Base-by-base conservation (phyloP, 164 flowering plant genomes). In the Nymphaea thermarum region DNA sequence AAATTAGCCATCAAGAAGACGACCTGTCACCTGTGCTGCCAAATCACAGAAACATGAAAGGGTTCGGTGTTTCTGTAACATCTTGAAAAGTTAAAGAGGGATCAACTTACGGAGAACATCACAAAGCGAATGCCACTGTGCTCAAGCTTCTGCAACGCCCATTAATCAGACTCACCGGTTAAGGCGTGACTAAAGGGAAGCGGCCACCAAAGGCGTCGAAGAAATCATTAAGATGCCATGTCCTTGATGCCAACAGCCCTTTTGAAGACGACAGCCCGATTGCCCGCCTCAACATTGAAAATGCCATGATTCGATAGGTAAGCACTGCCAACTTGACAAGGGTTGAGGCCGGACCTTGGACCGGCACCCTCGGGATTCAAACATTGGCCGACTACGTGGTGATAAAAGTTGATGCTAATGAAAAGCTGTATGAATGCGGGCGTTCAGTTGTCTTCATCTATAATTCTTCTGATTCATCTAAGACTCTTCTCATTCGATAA, bases 221-320 rank as follows among this genome's bases (percentile, higher is more conserved):
- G n/a, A 0, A 17, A 17, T 12, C 36, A 41, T n/a, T 4, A 12
- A 63, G 11, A 67, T 62, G 84, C 97, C 96, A 84, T 83, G 43
- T 91, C 96, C 72, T 91, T 91, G 66, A 91, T 68, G 68, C 97
- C 97, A 68, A 60, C 69, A 60, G 89, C 1, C 45, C 97, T 90
- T 64, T 91, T 91, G 80, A 91, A 91, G 47, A 89, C 84, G 66
- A 91, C 81, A 12, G 96, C 97, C 14, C 96, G 80, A 67, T 87
- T 92, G 0, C 97, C 97, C 62, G 96, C 97, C 15, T 89, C 97
- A 18, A 91, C 98, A 75, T 86, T 91, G 80, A 89, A 91, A 57
- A 91, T 85, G 82, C 90, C 83, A 78, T 89, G 83, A 6, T 72
- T 36, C 64, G 78, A 5, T 89, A 87, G 68, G 88, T 90, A 66